Evolutionary conservation across 2,329 filamentous ascomycete genomes (phyloP).

Genomic region (Domatiomyces catenatus): DNA sequence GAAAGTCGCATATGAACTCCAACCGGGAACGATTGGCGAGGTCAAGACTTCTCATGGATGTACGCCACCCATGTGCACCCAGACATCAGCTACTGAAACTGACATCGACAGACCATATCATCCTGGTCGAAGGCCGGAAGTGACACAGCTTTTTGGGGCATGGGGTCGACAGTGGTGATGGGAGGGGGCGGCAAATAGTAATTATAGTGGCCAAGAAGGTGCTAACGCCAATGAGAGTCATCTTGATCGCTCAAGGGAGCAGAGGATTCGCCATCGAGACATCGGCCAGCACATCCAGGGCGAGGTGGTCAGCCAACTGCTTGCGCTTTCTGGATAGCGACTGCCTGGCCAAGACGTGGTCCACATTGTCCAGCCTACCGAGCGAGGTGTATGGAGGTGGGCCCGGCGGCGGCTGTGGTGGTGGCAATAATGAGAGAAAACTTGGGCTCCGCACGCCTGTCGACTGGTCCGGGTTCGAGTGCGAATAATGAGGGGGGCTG

Average conservation of each 20-base stretch:
- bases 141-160: constrained; percentile 17
- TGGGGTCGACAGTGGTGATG: no score
- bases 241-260: constrained; percentile 7
- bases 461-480: constrained; percentile 4
- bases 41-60: constrained; percentile 51
- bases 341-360: no score
- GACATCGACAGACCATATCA: constrained; percentile 48
- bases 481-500: constrained; percentile 9
- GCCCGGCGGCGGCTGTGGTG: no score
- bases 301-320: constrained; percentile 11
- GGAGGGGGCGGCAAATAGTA: no score
- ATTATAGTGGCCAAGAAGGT: not conserved
- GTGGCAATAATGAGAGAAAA: no score
- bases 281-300: constrained; percentile 16
- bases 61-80: constrained; percentile 26
- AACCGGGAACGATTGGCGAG: constrained; percentile 45
- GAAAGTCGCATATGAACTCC: constrained; percentile 46
- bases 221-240: not conserved
- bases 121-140: constrained; percentile 53
- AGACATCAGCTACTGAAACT: constrained; percentile 38
- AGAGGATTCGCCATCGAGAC: constrained; percentile 14
- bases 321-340: constrained; percentile 10
- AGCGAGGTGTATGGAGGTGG: no score
- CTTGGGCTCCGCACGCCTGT: not conserved
- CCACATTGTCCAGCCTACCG: no score